phyloP scores from a whole-genome alignment of 805 yeast genomes.

The Yamadazyma phyllophila region DNA sequence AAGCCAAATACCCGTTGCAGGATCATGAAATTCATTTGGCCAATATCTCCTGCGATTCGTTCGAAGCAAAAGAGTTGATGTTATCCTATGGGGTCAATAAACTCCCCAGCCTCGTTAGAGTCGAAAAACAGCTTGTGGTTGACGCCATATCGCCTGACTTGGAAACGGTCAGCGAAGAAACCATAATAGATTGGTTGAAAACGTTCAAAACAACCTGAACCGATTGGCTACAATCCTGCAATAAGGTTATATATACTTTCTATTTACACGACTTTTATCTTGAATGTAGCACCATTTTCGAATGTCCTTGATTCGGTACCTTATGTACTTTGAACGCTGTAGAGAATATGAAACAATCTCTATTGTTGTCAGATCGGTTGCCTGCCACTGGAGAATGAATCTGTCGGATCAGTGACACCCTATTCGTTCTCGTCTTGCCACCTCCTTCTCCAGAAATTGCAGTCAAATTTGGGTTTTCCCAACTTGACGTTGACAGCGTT shows the following conservation, averaged over 20 bases:
- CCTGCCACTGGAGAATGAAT: no score
- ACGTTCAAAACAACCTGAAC: conserved; percentile 1
- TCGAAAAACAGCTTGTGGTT: conserved; percentile 60
- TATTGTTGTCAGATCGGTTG: no score
- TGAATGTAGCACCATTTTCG: no score
- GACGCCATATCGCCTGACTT: conserved; percentile 22
- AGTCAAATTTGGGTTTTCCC: conserved; percentile 84
- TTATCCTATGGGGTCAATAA: conserved; percentile 52
- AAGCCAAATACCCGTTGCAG: conserved; percentile 36
- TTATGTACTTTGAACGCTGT: no score
- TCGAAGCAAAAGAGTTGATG: conserved; percentile 58
- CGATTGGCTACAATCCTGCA: no score
- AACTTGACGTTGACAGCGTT: conserved; percentile 85
- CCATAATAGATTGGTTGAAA: conserved; percentile 27
- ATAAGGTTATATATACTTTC: background rate
- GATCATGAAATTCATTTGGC: conserved; percentile 54
- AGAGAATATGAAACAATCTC: no score
- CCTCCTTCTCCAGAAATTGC: conserved; percentile 85
- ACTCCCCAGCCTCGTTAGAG: conserved; percentile 66
- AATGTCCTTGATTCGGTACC: no score
- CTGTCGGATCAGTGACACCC: no score
- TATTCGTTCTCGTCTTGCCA: conserved; percentile 70
- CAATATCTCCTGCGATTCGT: conserved; percentile 68
- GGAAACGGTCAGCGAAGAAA: conserved; percentile 23
- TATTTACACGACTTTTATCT: background rate